Percentiles rank a stretch among this genome's conserved stretches.
These are phyloP conservation scores for Talaromyces ruber DNA, from an alignment of 495 filamentous ascomycete species.

Conservation along the genomic window DNA sequence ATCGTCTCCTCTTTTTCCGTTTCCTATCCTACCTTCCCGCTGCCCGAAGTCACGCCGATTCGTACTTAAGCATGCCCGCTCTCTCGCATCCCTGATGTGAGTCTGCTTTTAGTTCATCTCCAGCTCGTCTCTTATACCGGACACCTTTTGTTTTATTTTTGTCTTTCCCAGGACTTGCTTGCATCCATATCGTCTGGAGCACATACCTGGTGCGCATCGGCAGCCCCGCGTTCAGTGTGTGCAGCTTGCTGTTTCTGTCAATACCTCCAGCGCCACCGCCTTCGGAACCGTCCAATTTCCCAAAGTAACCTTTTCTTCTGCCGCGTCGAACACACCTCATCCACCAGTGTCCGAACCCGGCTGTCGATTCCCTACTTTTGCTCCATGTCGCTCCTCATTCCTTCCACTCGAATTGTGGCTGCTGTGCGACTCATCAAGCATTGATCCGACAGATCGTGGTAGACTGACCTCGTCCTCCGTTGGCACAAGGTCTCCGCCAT, in stretches of 20 bases:
- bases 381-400: slow-evolving; percentile 5
- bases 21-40: background rate
- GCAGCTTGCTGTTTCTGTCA: background rate
- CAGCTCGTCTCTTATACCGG: background rate
- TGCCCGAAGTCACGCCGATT: background rate
- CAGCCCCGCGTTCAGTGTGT: background rate
- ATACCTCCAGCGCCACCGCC: background rate
- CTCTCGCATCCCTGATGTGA: background rate
- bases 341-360: background rate
- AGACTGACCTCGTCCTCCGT: background rate
- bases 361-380: background rate
- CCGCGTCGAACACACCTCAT: background rate
- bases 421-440: background rate
- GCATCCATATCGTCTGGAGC: background rate
- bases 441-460: background rate
- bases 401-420: background rate
- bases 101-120: background rate
- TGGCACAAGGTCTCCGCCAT: slow-evolving; percentile 13
- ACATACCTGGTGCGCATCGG: background rate
- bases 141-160: background rate
- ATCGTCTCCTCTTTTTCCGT: background rate
- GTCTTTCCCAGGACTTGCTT: background rate
- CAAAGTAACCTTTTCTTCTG: background rate
- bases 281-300: background rate
- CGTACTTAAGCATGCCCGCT: background rate